Evolutionary conservation across 768 basidiomycete species (phyloP).

Genomic region (Lepiota subincarnata): DNA sequence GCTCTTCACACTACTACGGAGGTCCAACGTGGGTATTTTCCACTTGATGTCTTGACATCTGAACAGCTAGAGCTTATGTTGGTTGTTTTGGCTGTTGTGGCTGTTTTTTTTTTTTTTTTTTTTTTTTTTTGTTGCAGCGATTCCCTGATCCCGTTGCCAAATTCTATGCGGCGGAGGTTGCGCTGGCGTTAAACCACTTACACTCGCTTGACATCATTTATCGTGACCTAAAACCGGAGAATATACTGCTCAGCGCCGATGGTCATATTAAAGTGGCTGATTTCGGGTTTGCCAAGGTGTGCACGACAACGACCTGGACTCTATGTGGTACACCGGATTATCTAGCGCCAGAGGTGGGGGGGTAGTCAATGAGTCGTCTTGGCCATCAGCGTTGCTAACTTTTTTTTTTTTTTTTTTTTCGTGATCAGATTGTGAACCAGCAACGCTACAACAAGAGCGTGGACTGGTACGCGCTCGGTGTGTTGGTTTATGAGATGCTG

Average conservation of each 20-base stretch:
- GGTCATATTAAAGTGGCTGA: slow-evolving; percentile 97
- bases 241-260: slow-evolving; percentile 88
- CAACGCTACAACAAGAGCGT: slow-evolving; percentile 93
- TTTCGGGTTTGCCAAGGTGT: slow-evolving; percentile 93
- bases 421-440: slow-evolving; percentile 64
- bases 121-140: slow-evolving; percentile 42
- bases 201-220: slow-evolving; percentile 90
- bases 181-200: slow-evolving; percentile 86
- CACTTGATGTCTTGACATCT: slow-evolving; percentile 12
- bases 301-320: slow-evolving; percentile 88
- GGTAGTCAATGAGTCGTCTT: background rate
- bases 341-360: slow-evolving; percentile 86
- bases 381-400: background rate
- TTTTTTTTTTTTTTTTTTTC: slow-evolving; percentile 8
- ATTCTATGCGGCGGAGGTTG: slow-evolving; percentile 95
- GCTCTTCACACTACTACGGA: slow-evolving; percentile 86
- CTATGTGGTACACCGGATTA: slow-evolving; percentile 96
- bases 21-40: slow-evolving; percentile 70
- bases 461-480: slow-evolving; percentile 98
- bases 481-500: slow-evolving; percentile 97
- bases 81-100: slow-evolving; percentile 1
- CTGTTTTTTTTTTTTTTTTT: background rate
- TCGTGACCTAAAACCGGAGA: slow-evolving; percentile 97
- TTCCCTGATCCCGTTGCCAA: slow-evolving; percentile 98
- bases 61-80: slow-evolving; percentile 2